Evolutionary conservation across 495 filamentous ascomycete genomes (phyloP), one percentile per base, ranked within the genome.

Genomic region (Cryomyces minteri): DNA sequence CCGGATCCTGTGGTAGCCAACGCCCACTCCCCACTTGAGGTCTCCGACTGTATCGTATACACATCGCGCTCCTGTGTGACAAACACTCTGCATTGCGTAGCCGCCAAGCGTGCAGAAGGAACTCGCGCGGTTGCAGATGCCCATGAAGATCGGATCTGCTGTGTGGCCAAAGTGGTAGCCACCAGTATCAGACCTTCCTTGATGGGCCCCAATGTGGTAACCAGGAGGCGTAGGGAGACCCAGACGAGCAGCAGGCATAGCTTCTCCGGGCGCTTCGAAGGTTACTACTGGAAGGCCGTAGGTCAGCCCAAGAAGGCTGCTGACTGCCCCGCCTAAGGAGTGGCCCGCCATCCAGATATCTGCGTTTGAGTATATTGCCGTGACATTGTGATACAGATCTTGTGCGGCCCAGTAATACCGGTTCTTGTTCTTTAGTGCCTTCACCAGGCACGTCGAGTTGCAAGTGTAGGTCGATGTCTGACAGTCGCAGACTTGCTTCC

Each of bases 111-210:
- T 87, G 58, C 90, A 98, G 5, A 73, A 71, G 9, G 88, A 84
- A 29, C 81, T 85, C 11, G 84, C 83, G 32, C 81, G 82, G 58
- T 93, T 94, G 61, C 90, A 98, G 7, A 80, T 81, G 31, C 90
- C 90, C 71, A 95, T 86, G 57, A 79, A 98, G 5, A 98, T 73
- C 0, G 90, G 90, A 62, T 98, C 90, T 6, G 92, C 90, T 5
- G 84, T 96, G 57, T 96, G 84, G 5, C 90, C 90, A 56, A 95
- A 84, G 62, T 98, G 92, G 53, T 76, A 93, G n/a, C 80, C 68
- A 3, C 85, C 88, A 3, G 83, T 92, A 52, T 71, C 72, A 43
- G 70, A 63, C 9, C 85, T 70, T 4, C 68, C 68, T 49, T 90
- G 82, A 6, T 83, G 83, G 29, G 75, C 62, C 31, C 72, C 67